Base-by-base conservation (phyloP, 140 eudicot species). In the Eryngium alpinum region DNA sequence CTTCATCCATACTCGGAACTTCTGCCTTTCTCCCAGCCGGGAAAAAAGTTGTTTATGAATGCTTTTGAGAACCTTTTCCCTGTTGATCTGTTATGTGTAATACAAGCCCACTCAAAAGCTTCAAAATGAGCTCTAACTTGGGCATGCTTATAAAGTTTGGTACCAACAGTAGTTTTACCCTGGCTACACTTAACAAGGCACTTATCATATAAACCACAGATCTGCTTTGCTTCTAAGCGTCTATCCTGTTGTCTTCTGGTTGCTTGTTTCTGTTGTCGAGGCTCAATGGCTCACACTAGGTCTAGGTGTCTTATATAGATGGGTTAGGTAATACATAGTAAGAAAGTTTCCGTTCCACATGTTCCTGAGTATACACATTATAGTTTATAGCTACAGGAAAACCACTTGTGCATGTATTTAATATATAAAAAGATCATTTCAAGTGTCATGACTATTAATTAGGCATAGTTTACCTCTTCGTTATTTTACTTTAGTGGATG, bases 161-260 rank as follows among this genome's bases (percentile, higher is more conserved):
- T n/a, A n/a, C n/a, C n/a, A n/a, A n/a, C n/a, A n/a, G n/a, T n/a
- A n/a, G n/a, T n/a, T n/a, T n/a, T n/a, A n/a, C n/a, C n/a, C n/a
- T n/a, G n/a, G n/a, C n/a, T n/a, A n/a, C n/a, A n/a, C n/a, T n/a
- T 74, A 92, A 90, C 82, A 94, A 86, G 82, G 97, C 98, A 0
- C 85, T 85, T 24, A 90, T 94, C 80, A 71, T 84, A 67, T 63
- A 97, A 76, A 84, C 98, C 1, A 63, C 80, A 2, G 98, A 94
- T 87, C 88, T 94, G 85, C 97, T 94, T 67, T 92, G 98, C 86
- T 94, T 94, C 85, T 67, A 97, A 12, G 97, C 46, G 46, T 94
- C 94, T 0, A 88, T 94, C 78, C 81, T 94, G n/a, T 88, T 94
- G 38, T 94, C 89, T 21, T 94, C 98, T n/a, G 87, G 92, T 83